Base-by-base conservation (phyloP, 208 protist species). In the Cochliopodium minus region DNA sequence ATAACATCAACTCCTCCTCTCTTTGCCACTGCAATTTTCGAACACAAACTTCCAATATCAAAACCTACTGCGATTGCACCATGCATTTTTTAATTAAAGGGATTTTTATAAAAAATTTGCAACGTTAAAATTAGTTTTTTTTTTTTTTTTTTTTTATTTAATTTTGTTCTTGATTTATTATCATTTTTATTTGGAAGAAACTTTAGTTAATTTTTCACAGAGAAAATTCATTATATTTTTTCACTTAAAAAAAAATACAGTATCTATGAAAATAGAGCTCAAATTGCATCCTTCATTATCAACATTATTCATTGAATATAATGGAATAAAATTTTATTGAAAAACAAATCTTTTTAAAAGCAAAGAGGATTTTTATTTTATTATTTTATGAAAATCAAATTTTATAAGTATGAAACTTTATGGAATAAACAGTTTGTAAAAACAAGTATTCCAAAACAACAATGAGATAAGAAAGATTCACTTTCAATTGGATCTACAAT, bases 21-120 rank as follows among this genome's bases (percentile, higher is more conserved):
- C 39, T 80, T 74, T 26, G 81, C 84, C 57, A 85, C 79, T 42
- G 78, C 76, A 17, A 90, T n/a, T 22, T 75, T 81, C 32, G 80
- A 82, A 69, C 83, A 82, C 42, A 83, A 55, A 56, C 82, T 86
- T 36, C 84, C 84, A 48, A 90, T 86, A 65, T 90, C 84, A 53
- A 90, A 57, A 49, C 84, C 84, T n/a, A n/a, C n/a, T n/a, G n/a
- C n/a, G n/a, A n/a, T n/a, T n/a, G n/a, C n/a, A n/a, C n/a, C n/a
- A n/a, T n/a, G n/a, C n/a, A n/a, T n/a, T n/a, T n/a, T n/a, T n/a
- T n/a, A n/a, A n/a, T n/a, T n/a, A 43, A 43, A 43, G 17, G 38
- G n/a, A 43, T n/a, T n/a, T 17, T 17, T n/a, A 43, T 17, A 43
- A 43, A 43, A n/a, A 43, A 17, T 17, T 17, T 17, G 17, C 17